Evolutionary conservation across 306 rosid species (phyloP).

Genomic region (Pyrus communis): DNA sequence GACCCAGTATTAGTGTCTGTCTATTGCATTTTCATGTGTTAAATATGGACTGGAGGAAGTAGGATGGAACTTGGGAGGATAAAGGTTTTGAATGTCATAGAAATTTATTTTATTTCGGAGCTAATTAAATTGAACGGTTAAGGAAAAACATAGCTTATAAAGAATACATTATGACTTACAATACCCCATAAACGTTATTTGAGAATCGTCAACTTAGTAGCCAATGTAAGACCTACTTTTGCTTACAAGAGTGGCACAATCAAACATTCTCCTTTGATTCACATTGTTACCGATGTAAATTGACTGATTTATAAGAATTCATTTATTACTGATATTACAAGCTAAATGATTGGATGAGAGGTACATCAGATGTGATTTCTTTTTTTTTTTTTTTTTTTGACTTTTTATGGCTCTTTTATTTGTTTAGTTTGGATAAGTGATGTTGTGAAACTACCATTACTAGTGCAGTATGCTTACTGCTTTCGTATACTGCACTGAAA

Average conservation of each 20-base stretch:
- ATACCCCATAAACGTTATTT: background rate
- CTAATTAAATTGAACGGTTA: background rate
- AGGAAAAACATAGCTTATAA: background rate
- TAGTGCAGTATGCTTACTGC: background rate
- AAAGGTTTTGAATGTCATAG: background rate
- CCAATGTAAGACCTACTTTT: background rate
- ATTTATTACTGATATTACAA: background rate
- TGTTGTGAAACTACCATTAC: background rate
- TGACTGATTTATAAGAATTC: background rate
- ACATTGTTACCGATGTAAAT: background rate
- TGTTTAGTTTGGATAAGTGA: background rate
- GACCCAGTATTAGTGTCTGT: background rate
- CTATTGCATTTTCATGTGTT: background rate
- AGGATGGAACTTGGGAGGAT: background rate
- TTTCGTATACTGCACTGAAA: background rate
- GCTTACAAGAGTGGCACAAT: background rate
- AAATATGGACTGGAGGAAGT: background rate
- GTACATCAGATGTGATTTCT: background rate
- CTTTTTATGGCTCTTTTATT: background rate
- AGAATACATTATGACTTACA: background rate
- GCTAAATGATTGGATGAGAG: background rate
- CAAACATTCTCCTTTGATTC: background rate
- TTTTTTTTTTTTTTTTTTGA: background rate
- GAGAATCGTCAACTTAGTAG: background rate
- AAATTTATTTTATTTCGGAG: background rate